Percentiles rank a stretch among this genome's conserved stretches.
Conservation (phyloP, 148 eudicot genomes). For the Cornus kousa region DNA sequence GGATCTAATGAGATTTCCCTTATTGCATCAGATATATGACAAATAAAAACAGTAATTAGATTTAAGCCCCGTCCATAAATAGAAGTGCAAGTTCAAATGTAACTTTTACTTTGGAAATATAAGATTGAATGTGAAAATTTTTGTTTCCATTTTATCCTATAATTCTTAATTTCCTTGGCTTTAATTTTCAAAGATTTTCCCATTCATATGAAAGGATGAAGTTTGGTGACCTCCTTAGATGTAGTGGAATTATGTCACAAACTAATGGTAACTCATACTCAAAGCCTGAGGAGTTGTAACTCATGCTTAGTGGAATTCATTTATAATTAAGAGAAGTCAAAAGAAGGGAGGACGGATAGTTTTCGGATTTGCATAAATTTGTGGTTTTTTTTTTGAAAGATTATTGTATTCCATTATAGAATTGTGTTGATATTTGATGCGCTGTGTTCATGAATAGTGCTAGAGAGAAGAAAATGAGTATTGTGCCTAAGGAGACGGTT, state of each 20-base stretch:
- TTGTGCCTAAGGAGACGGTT: conserved; percentile 68
- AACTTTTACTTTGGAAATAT: neutral
- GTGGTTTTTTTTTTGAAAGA: neutral
- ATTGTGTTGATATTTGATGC: neutral
- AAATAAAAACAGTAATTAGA: too few species aligned
- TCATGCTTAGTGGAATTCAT: neutral
- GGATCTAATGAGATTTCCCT: neutral
- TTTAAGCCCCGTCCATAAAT: neutral
- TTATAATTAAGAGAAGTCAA: neutral
- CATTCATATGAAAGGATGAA: neutral
- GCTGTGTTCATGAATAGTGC: neutral
- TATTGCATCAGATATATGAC: neutral
- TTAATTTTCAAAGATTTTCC: neutral
- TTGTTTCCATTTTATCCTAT: neutral
- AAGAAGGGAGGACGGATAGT: neutral
- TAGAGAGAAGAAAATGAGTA: conserved; percentile 45
- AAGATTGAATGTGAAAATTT: too few species aligned
- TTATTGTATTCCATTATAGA: conserved; percentile 9
- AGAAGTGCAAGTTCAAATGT: too few species aligned
- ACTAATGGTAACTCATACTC: neutral
- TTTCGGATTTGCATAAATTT: too few species aligned
- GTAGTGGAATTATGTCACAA: neutral
- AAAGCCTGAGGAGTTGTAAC: neutral
- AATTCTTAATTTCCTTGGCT: neutral
- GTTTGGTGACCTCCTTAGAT: neutral